These are phyloP conservation scores for Penicillium paxilli DNA, from an alignment of 495 filamentous ascomycete genomes.

Conservation along the genomic window DNA sequence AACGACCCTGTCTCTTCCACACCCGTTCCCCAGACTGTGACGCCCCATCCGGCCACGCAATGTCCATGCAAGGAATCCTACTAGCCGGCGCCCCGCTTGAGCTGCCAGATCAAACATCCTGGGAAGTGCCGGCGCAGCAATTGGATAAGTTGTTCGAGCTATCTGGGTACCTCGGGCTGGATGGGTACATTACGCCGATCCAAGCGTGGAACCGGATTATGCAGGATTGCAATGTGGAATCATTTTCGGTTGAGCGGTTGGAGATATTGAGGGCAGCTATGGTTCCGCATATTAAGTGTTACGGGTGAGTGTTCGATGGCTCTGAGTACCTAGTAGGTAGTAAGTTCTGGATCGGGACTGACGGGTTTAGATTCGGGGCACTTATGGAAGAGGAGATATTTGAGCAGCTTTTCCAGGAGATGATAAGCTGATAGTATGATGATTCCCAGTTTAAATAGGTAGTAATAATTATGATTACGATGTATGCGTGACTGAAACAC, in stretches of 20 bases:
- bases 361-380: constrained; percentile 11
- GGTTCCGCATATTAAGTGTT: constrained; percentile 16
- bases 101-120: constrained; percentile 1
- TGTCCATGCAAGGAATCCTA: constrained; percentile 14
- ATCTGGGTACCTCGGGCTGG: constrained; percentile 7
- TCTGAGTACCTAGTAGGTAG: constrained; percentile 1
- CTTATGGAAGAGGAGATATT: constrained; percentile 14
- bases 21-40: not conserved
- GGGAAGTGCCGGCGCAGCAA: constrained; percentile 11
- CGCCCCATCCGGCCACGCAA: constrained; percentile 9
- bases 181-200: constrained; percentile 19
- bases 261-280: constrained; percentile 8
- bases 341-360: too few species aligned
- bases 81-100: constrained; percentile 4
- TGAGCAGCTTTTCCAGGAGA: constrained; percentile 3
- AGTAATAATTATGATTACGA: too few species aligned
- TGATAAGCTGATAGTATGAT: too few species aligned
- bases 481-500: too few species aligned
- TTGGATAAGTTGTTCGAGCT: constrained; percentile 17
- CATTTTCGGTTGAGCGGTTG: not conserved
- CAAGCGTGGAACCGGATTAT: constrained; percentile 20
- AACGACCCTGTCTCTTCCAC: constrained; percentile 19
- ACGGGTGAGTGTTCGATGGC: constrained; percentile 7
- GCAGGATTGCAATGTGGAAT: not conserved
- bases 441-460: too few species aligned